Conservation (phyloP, 257 asterid genomes). For the Petrea volubilis region DNA sequence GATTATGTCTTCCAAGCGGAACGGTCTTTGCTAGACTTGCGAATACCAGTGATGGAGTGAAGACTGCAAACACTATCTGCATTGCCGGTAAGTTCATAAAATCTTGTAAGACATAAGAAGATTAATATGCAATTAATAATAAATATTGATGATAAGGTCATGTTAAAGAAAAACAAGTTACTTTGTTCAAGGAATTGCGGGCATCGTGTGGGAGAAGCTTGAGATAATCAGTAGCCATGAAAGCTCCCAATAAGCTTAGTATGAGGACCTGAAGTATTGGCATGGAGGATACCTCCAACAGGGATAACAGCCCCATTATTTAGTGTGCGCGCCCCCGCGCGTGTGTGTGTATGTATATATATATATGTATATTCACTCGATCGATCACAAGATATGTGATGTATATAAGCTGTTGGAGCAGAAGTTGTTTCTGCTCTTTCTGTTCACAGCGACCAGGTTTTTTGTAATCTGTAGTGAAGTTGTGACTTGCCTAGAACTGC, state of each 20-base stretch:
- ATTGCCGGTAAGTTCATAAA: neutral
- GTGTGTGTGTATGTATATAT: neutral
- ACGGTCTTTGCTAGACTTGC: constrained; percentile 68
- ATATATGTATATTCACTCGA: no score
- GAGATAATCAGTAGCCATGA: constrained; percentile 76
- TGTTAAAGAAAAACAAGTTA: neutral
- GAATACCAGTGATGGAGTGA: constrained; percentile 72
- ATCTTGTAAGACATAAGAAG: neutral
- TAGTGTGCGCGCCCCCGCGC: no score
- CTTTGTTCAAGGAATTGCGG: constrained; percentile 64
- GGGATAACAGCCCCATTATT: constrained; percentile 73
- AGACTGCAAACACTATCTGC: constrained; percentile 70
- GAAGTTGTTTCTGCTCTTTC: no score
- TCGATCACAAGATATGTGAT: no score
- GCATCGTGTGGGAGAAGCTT: constrained; percentile 68
- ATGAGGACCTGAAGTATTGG: constrained; percentile 78
- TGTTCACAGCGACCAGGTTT: no score
- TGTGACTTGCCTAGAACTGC: no score
- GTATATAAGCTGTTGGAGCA: no score
- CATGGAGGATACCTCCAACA: constrained; percentile 85
- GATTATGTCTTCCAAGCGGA: constrained; percentile 58
- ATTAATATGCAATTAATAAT: neutral
- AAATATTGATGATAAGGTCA: neutral
- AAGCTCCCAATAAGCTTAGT: constrained; percentile 69
- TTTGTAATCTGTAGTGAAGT: no score